Percentiles rank a stretch among this genome's conserved stretches.
Conservation (phyloP, 2,329 filamentous ascomycete genomes). For the Curvularia eragrostidis region DNA sequence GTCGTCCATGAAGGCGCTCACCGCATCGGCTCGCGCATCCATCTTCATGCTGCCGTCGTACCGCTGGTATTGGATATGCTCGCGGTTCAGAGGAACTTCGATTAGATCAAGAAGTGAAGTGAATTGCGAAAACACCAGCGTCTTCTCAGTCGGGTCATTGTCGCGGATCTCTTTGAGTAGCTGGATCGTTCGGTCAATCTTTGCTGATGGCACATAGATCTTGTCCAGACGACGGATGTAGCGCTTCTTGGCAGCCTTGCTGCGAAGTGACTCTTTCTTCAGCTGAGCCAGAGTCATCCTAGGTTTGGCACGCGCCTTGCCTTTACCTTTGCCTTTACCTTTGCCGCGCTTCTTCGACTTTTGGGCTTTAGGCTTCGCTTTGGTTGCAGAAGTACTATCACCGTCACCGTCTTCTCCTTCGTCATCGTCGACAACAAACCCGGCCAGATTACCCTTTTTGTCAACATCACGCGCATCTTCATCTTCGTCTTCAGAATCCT, state of each 20-base stretch:
- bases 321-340: constrained; percentile 49
- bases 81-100: constrained; percentile 71
- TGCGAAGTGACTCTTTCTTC: constrained; percentile 70
- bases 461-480: constrained; percentile 45
- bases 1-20: constrained; percentile 70
- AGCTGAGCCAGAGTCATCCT: constrained; percentile 66
- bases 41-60: constrained; percentile 80
- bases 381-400: neutral
- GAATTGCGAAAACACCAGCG: constrained; percentile 83
- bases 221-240: constrained; percentile 74
- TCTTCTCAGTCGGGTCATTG: constrained; percentile 70
- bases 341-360: constrained; percentile 17
- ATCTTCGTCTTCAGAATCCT: constrained; percentile 40
- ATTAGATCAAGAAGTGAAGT: constrained; percentile 79
- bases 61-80: constrained; percentile 66
- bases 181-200: constrained; percentile 73
- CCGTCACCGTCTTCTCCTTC: constrained; percentile 37
- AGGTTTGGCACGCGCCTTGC: constrained; percentile 46
- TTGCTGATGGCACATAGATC: constrained; percentile 75
- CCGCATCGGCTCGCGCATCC: constrained; percentile 69
- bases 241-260: constrained; percentile 67
- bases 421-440: constrained; percentile 64
- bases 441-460: constrained; percentile 51
- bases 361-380: constrained; percentile 35
- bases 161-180: constrained; percentile 62